A percentile compares a stretch with the other conserved stretches of the same genome.
Conservation (phyloP, 2,329 filamentous ascomycete species). For the Laburnicola sp. region DNA sequence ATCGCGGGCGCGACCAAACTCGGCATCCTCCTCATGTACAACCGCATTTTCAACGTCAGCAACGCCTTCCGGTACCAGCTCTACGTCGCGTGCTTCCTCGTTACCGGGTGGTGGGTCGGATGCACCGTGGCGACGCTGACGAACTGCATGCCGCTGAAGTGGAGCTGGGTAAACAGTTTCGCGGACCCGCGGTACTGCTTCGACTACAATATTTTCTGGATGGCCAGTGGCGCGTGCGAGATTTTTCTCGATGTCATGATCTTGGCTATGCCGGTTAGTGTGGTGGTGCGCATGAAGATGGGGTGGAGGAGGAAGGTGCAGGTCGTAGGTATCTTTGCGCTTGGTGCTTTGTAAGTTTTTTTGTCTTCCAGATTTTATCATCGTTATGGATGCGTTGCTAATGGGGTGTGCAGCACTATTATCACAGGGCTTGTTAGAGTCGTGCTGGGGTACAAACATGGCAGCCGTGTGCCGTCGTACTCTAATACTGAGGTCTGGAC, state of each 20-base stretch:
- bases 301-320: neutral
- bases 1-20: constrained; percentile 6
- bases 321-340: constrained; percentile 9
- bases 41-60: constrained; percentile 9
- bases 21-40: constrained; percentile 12
- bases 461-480: neutral
- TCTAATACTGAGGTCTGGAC: constrained; percentile 11
- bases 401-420: neutral
- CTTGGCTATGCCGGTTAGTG: constrained; percentile 8
- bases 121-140: constrained; percentile 10
- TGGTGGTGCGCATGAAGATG: constrained; percentile 9
- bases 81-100: neutral
- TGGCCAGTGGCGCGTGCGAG: constrained; percentile 9
- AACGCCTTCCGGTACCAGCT: constrained; percentile 6
- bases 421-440: constrained; percentile 8
- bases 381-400: neutral
- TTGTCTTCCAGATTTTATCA: neutral
- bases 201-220: constrained; percentile 10
- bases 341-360: constrained; percentile 7
- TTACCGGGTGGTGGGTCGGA: constrained; percentile 10
- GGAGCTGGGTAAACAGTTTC: constrained; percentile 9
- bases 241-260: constrained; percentile 7
- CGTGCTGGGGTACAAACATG: constrained; percentile 1
- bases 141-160: constrained; percentile 10
- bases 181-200: constrained; percentile 7